Conservation (phyloP, 129 eudicot genomes). For the Flaveria ramosissima region DNA sequence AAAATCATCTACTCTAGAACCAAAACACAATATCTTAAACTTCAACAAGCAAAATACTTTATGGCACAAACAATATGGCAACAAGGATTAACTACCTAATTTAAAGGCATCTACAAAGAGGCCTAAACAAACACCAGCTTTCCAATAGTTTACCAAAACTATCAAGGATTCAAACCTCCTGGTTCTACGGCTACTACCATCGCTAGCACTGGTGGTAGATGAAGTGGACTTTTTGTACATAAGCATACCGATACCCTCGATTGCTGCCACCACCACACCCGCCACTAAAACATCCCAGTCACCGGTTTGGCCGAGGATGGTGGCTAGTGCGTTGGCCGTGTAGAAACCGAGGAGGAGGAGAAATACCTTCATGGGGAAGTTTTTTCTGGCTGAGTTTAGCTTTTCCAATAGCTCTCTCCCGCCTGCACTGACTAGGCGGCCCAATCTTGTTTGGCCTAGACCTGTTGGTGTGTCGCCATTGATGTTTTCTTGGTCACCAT, state of each 20-base stretch:
- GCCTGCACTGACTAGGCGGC: conserved; percentile 75
- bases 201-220: neutral
- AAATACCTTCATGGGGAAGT: conserved; percentile 93
- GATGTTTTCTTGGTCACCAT: conserved; percentile 48
- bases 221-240: conserved; percentile 54
- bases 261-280: conserved; percentile 93
- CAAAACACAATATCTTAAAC: conserved; percentile 10
- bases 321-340: conserved; percentile 93
- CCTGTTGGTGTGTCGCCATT: conserved; percentile 48
- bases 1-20: conserved; percentile 5
- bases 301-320: conserved; percentile 94
- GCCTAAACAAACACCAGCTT: conserved; percentile 97
- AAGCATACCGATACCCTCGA: conserved; percentile 88
- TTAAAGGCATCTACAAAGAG: conserved; percentile 98
- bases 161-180: conserved; percentile 68
- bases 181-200: conserved; percentile 37
- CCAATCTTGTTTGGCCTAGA: conserved; percentile 82
- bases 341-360: conserved; percentile 92
- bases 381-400: conserved; percentile 77
- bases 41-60: conserved; percentile 11
- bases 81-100: conserved; percentile 66
- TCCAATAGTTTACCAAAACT: conserved; percentile 87
- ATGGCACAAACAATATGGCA: conserved; percentile 11
- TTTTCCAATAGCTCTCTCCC: conserved; percentile 72
- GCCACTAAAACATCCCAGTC: conserved; percentile 98